Conservation (phyloP, 371 early-diverging fungal species). For the Apophysomyces sp. region DNA sequence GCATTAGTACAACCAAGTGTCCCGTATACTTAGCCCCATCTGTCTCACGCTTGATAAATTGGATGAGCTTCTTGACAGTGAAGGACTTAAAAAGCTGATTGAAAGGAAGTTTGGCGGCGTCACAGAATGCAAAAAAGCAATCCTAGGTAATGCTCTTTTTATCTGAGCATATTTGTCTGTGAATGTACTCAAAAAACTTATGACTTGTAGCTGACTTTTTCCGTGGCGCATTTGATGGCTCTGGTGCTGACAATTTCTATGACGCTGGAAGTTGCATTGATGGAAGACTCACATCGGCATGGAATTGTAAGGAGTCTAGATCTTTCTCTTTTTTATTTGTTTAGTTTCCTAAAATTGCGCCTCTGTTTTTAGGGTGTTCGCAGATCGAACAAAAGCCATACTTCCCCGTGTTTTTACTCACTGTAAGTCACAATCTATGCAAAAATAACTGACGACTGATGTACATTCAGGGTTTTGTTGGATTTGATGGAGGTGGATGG, state of each 20-base stretch:
- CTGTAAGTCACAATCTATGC: conserved; percentile 45
- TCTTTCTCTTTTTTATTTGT: neutral
- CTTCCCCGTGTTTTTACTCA: conserved; percentile 85
- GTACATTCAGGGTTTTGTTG: conserved; percentile 63
- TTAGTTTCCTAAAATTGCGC: neutral
- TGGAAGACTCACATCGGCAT: conserved; percentile 90
- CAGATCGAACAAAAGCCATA: conserved; percentile 87
- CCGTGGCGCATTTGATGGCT: conserved; percentile 94
- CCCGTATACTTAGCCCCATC: conserved; percentile 90
- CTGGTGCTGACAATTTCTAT: conserved; percentile 93
- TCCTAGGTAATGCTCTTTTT: conserved; percentile 55
- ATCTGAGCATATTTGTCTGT: neutral
- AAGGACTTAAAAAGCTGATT: conserved; percentile 64
- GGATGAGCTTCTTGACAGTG: conserved; percentile 58
- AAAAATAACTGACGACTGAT: neutral
- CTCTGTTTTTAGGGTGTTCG: conserved; percentile 65
- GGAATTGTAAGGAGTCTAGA: conserved; percentile 76
- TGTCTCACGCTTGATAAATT: conserved; percentile 73
- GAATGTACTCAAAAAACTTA: neutral
- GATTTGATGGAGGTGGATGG: conserved; percentile 71
- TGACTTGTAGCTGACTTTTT: conserved; percentile 81
- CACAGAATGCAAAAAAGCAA: conserved; percentile 62
- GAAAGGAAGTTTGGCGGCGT: conserved; percentile 68
- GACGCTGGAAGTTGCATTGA: conserved; percentile 98
- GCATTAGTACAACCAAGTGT: conserved; percentile 89